Conservation (phyloP, 768 basidiomycete genomes). For the Leccinum incarnatum region DNA sequence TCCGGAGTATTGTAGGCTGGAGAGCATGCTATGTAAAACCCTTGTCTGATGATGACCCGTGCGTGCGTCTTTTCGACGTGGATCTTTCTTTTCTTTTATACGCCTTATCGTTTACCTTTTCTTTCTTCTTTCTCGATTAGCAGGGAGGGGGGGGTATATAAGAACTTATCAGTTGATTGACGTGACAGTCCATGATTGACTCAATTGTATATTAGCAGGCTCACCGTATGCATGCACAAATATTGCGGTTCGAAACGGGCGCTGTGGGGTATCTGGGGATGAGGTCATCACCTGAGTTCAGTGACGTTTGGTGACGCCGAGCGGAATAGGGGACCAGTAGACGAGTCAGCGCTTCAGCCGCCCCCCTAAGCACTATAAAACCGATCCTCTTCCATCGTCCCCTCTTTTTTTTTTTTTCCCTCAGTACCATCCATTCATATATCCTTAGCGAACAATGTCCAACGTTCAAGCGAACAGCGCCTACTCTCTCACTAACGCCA, state of each 20-base stretch:
- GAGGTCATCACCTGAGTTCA: not conserved
- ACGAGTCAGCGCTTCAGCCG: not conserved
- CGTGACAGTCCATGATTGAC: not conserved
- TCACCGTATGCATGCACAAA: slow-evolving; percentile 7
- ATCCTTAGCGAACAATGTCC: slow-evolving; percentile 13
- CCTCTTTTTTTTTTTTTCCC: not conserved
- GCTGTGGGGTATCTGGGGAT: not conserved
- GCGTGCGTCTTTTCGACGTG: not conserved
- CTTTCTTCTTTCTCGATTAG: not conserved
- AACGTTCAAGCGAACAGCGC: slow-evolving; percentile 33
- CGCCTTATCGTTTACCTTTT: not conserved
- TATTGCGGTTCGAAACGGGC: not conserved
- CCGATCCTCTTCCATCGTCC: not conserved
- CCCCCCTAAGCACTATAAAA: not conserved
- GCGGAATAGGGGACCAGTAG: not conserved
- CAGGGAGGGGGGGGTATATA: not conserved
- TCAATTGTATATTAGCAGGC: slow-evolving; percentile 14
- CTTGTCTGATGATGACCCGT: slow-evolving; percentile 35
- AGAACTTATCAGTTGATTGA: not conserved
- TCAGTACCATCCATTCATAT: not conserved
- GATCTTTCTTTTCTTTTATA: not conserved
- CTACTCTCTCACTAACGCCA: slow-evolving; percentile 51
- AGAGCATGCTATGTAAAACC: slow-evolving; percentile 71
- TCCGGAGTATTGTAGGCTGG: slow-evolving; percentile 77
- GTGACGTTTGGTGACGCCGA: not conserved